Evolutionary conservation across 352 stramenopile species (phyloP), one percentile per base, ranked within the genome.

Genomic region (Phytophthora syringae): DNA sequence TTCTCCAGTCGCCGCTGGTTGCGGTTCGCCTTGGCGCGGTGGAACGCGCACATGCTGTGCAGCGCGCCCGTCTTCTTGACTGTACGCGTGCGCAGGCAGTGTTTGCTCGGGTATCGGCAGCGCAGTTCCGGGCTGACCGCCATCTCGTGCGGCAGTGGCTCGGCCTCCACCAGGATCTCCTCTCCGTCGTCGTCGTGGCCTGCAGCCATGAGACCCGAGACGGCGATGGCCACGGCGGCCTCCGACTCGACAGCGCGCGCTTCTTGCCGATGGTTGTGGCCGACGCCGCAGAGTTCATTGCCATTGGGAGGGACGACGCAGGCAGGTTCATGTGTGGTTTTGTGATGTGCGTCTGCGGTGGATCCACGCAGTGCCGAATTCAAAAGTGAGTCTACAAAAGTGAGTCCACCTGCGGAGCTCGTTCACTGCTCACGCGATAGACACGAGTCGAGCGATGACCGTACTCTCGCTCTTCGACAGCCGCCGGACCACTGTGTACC

Each of bases 11-110:
- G 74, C 13, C 80, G 72, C 44, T 90, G 80, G 55, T 82, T 84
- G 21, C 75, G 66, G 54, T 89, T 91, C 40, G 82, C 82, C 52
- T 79, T 83, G 32, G 65, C 57, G 37, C 82, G 77, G 57, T 91
- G 82, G 42, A 82, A 74, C 24, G 86, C 76, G 52, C 82, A 91
- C 39, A 89, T 72, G 21, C 70, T 79, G 60, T 91, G 82, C 16
- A 89, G 63, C 40, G 79, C 73, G 28, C 79, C 80, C 30, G 84
- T 86, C 52, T 73, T 80, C 73, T 91, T 88, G 53, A 82, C 45
- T n/a, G 79, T 81, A 49, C 82, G 82, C 20, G 60, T 43, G 57
- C 84, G 73, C 30, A 79, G 59, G 58, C 82, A 88, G 47, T 79
- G 67, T 56, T 82, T 85, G 68, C 74, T 86, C 32, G 74, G 70